These are phyloP conservation scores for Alternaria infectoria DNA, from an alignment of 2,329 filamentous ascomycete genomes.

Conservation along the genomic window DNA sequence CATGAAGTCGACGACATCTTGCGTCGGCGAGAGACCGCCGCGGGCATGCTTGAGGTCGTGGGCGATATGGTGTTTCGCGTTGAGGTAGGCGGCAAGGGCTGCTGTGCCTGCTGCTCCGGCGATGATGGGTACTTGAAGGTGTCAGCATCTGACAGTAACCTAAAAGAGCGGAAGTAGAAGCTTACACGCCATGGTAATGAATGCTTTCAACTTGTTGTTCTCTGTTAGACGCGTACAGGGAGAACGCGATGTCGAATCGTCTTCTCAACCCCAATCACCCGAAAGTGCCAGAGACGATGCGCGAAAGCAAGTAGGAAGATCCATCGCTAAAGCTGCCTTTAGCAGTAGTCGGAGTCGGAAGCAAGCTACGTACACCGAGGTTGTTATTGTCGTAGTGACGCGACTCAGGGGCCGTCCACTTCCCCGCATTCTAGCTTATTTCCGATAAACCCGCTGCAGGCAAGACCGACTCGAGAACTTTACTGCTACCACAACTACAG, in stretches of 20 bases:
- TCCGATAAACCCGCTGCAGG: too few species aligned
- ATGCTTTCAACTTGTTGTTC: not conserved
- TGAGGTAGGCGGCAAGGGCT: conserved; percentile 44
- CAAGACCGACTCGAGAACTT: too few species aligned
- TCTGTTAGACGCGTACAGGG: not conserved
- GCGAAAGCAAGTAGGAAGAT: not conserved
- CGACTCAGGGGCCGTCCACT: not conserved
- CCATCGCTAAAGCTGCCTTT: not conserved
- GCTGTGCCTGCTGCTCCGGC: conserved; percentile 36
- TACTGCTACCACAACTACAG: too few species aligned
- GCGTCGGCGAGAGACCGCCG: conserved; percentile 23
- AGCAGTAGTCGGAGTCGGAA: not conserved
- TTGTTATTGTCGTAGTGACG: not conserved
- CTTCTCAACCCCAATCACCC: not conserved
- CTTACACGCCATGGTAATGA: conserved; percentile 18
- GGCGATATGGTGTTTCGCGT: conserved; percentile 44
- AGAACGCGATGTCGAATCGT: not conserved
- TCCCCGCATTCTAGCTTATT: conserved; percentile 3
- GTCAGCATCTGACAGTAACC: not conserved
- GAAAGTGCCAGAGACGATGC: not conserved
- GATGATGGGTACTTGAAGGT: conserved; percentile 32
- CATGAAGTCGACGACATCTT: conserved; percentile 27
- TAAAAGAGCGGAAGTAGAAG: not conserved
- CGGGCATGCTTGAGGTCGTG: conserved; percentile 32
- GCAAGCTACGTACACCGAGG: not conserved